These are phyloP conservation scores for Saccharum officinarum DNA, from an alignment of 176 grass and related monocot genomes.

Conservation along the genomic window DNA sequence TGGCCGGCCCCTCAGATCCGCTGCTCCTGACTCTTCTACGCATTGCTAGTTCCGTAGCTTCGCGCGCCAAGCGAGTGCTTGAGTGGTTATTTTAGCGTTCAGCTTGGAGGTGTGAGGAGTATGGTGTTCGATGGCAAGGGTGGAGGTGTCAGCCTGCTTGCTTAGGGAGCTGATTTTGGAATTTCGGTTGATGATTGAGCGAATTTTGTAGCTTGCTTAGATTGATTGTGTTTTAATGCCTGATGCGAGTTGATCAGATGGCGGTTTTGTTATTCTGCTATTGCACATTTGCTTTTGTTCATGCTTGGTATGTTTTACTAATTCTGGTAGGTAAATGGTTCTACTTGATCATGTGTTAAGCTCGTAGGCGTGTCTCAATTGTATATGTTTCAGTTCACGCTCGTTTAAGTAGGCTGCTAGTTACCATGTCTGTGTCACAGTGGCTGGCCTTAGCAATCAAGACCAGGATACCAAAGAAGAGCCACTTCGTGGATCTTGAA, in stretches of 20 bases:
- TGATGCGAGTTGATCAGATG: neutral
- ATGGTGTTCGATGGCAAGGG: neutral
- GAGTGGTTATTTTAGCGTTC: neutral
- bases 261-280: neutral
- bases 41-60: neutral
- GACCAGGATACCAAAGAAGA: neutral
- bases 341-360: neutral
- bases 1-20: constrained; percentile 18
- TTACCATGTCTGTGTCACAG: neutral
- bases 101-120: too few species aligned
- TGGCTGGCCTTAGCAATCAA: constrained; percentile 6
- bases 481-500: neutral
- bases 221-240: neutral
- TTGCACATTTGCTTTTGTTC: neutral
- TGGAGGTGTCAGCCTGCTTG: neutral
- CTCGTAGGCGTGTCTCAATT: neutral
- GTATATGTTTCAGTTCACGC: neutral
- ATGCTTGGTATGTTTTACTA: neutral
- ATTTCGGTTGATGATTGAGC: neutral
- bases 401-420: neutral
- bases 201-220: neutral
- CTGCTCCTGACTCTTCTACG: neutral
- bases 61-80: neutral
- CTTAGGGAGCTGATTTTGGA: constrained; percentile 23
- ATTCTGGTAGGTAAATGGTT: neutral